Conservation (phyloP, 1,284 basidiomycete species). For the Cryptococcus wingfieldii region DNA sequence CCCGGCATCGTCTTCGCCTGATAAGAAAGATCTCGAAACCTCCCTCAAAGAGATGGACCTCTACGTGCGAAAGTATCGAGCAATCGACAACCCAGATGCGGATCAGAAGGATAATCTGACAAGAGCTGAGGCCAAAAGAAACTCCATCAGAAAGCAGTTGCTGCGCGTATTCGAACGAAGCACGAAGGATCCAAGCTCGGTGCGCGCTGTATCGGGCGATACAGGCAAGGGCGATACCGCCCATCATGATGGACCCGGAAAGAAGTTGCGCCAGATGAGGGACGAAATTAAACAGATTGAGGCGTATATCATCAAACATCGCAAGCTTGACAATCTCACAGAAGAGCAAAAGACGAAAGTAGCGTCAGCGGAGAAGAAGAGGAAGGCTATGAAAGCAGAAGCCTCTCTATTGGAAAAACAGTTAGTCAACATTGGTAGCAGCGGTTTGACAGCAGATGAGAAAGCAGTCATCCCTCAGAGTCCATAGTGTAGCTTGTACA, state of each 20-base stretch:
- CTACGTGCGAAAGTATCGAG: background rate
- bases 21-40: background rate
- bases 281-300: constrained; percentile 3
- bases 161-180: background rate
- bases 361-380: background rate
- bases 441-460: background rate
- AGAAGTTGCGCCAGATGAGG: background rate
- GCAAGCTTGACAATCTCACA: background rate
- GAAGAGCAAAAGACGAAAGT: constrained; percentile 11
- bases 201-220: background rate
- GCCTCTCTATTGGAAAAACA: background rate
- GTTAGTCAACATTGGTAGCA: background rate
- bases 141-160: background rate
- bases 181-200: background rate
- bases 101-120: constrained; percentile 9
- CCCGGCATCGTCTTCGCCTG: background rate
- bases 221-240: background rate
- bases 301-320: constrained; percentile 3
- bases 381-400: constrained; percentile 9
- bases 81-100: background rate
- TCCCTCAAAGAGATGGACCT: background rate
- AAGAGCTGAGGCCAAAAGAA: background rate
- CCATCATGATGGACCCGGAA: background rate
- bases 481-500: background rate
- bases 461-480: background rate